phyloP scores from a whole-genome alignment of 2,329 filamentous ascomycete genomes.

The Lasiodiplodia citricola region DNA sequence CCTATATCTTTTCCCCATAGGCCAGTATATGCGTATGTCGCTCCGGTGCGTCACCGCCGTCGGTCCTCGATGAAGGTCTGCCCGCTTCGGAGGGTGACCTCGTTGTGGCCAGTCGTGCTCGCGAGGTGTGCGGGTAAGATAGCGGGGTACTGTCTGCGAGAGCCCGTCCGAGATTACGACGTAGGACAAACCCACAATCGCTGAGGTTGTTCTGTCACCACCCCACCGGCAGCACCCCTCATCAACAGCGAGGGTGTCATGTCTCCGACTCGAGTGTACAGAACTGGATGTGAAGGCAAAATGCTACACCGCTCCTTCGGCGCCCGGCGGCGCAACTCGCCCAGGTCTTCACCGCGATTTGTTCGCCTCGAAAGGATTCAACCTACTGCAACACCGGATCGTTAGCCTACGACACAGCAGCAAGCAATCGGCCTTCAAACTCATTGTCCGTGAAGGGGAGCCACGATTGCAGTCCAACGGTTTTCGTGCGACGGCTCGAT shows the following conservation, averaged over 20 bases:
- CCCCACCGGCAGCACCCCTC: not conserved
- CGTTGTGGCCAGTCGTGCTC: not conserved
- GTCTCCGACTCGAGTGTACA: not conserved
- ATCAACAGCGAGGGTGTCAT: conserved; percentile 5
- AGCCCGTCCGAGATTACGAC: not conserved
- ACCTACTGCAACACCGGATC: not conserved
- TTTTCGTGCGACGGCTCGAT: not conserved
- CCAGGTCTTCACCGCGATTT: conserved; percentile 6
- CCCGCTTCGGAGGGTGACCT: conserved; percentile 4
- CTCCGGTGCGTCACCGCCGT: not conserved
- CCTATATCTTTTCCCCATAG: not conserved
- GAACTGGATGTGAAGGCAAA: not conserved
- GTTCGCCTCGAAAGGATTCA: not conserved
- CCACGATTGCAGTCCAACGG: not conserved
- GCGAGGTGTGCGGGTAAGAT: not conserved
- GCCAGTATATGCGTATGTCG: conserved; percentile 18
- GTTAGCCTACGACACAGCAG: not conserved
- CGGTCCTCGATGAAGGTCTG: not conserved
- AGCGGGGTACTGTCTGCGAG: conserved; percentile 5
- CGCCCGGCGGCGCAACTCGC: not conserved
- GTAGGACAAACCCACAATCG: not conserved
- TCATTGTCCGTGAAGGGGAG: not conserved
- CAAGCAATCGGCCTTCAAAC: not conserved
- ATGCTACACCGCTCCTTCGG: conserved; percentile 15
- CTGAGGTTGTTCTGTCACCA: not conserved